These are phyloP conservation scores for Mucuna pruriens DNA, from an alignment of 306 rosid genomes.

Conservation along the genomic window DNA sequence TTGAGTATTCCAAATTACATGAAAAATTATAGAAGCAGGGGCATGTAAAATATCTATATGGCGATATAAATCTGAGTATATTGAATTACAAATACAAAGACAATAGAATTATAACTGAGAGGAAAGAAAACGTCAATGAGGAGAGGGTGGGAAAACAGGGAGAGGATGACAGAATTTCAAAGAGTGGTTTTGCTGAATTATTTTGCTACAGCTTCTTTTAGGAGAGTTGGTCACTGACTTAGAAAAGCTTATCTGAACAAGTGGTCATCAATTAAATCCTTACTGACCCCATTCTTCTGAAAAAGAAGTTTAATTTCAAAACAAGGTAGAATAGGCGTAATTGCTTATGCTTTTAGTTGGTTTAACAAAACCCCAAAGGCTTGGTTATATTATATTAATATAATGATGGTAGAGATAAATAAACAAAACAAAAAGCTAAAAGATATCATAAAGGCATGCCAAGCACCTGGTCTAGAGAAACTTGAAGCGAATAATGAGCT, in stretches of 20 bases:
- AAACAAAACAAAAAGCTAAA: constrained; percentile 20
- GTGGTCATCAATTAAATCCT: neutral
- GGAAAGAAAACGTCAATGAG: neutral
- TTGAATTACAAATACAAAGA: neutral
- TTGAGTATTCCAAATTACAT: neutral
- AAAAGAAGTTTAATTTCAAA: neutral
- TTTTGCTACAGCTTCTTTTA: neutral
- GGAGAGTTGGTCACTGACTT: neutral
- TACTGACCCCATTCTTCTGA: neutral
- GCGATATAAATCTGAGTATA: neutral
- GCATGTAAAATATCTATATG: neutral
- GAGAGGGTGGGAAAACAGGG: neutral
- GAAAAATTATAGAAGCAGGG: neutral
- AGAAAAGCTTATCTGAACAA: neutral
- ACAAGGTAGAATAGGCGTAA: neutral
- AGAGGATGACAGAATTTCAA: neutral
- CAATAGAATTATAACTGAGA: neutral
- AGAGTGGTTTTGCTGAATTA: neutral
- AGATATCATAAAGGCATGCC: constrained; percentile 30
- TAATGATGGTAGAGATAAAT: neutral
- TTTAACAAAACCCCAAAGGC: neutral
- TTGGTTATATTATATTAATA: neutral
- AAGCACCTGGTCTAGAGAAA: constrained; percentile 76
- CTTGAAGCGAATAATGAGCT: constrained; percentile 60
- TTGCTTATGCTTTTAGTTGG: neutral